Evolutionary conservation across 352 stramenopile species (phyloP).

Genomic region (Lagenidium sp.): DNA sequence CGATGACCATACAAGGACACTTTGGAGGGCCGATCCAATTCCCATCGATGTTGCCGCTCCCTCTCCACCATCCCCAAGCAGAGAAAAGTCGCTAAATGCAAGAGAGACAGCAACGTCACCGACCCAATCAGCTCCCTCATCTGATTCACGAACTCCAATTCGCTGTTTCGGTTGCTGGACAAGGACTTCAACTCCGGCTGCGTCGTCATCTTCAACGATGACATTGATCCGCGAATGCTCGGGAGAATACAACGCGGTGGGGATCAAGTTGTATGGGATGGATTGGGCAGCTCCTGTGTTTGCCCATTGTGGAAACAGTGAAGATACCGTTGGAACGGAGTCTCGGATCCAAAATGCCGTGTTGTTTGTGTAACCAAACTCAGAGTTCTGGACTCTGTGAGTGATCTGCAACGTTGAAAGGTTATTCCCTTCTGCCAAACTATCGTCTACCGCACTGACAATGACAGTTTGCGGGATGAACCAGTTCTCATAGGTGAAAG

Average conservation of each 20-base stretch:
- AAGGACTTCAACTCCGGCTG: conserved; percentile 24
- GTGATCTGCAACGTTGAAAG: conserved; percentile 25
- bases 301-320: conserved; percentile 19
- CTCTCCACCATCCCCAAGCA: background rate
- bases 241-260: conserved; percentile 37
- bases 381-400: conserved; percentile 42
- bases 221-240: conserved; percentile 39
- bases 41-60: conserved; percentile 1
- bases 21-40: conserved; percentile 13
- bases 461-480: conserved; percentile 45
- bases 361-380: conserved; percentile 34
- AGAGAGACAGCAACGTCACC: conserved; percentile 36
- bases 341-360: conserved; percentile 54
- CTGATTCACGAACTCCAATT: conserved; percentile 28
- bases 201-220: conserved; percentile 36
- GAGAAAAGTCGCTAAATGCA: conserved; percentile 50
- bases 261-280: conserved; percentile 60
- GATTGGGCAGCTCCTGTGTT: background rate
- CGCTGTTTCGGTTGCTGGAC: conserved; percentile 26
- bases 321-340: conserved; percentile 13
- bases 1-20: conserved; percentile 36
- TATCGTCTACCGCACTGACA: conserved; percentile 36
- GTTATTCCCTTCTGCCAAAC: conserved; percentile 29
- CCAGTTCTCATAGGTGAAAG: conserved; percentile 52
- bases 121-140: conserved; percentile 35